Evolutionary conservation across 176 grass and related monocot genomes (phyloP).

Genomic region (Hordeum vulgare): MorexV3_pseudomolecules_assembly NC_058519.1:531270133-531270632

Average conservation of each 20-base stretch:
- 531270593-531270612: conserved; percentile 3
- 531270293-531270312: conserved; percentile 20
- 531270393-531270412: conserved; percentile 22
- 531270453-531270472: conserved; percentile 10
- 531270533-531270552: conserved; percentile 33
- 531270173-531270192: conserved; percentile 20
- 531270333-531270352: conserved; percentile 17
- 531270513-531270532: conserved; percentile 12
- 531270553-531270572: conserved; percentile 15
- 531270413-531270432: neutral
- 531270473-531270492: conserved; percentile 6
- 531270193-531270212: conserved; percentile 29
- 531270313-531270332: neutral
- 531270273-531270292: conserved; percentile 5
- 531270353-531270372: conserved; percentile 14
- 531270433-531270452: conserved; percentile 13
- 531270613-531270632: conserved; percentile 2
- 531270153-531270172: conserved; percentile 8
- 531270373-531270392: conserved; percentile 20
- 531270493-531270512: conserved; percentile 4
- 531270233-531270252: conserved; percentile 23
- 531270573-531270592: conserved; percentile 31
- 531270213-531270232: conserved; percentile 24
- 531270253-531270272: conserved; percentile 7
- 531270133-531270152: conserved; percentile 6